Evolutionary conservation across 768 basidiomycete species (phyloP), one percentile per base, ranked within the genome.

Genomic region (Mycena pura): DNA sequence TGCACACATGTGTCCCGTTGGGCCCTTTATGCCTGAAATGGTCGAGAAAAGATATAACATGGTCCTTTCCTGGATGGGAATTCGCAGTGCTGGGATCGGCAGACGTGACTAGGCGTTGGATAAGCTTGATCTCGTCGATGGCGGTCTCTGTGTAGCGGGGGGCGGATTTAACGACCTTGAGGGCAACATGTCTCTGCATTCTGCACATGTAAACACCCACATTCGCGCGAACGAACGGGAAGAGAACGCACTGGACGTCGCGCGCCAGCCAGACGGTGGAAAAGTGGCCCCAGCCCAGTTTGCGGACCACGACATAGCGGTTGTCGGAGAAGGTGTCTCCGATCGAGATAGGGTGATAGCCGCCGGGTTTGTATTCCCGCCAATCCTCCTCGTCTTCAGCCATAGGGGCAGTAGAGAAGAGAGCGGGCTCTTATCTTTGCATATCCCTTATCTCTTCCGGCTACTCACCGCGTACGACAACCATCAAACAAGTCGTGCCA

Each of bases 71-170:
- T 0, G 95, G 86, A 74, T 98, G 95, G 0, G 88, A 86, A 15
- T 44, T 46, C 10, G 60, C 24, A 6, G 29, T 54, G 36, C 11
- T 58, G 28, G 64, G 39, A 43, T 65, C 60, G 21, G 62, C 49
- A 22, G 94, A 93, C 4, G 91, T 92, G 76, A 96, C 95, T 68
- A 98, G 88, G 9, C 96, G 91, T 70, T 98, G 95, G 24, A 98
- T 86, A 6, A 99, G 91, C 73, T 98, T 97, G 79, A 99, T 99
- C 79, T 99, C 97, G 80, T 99, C 97, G 29, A 99, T 81, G 0
- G 97, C 97, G 0, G 97, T 99, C 73, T 99, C 96, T 1, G 96
- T 99, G 76, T 99, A 99, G 43, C 97, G 83, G 0, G 90, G 88
- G 0, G 96, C 97, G n/a, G 96, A 97, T 77, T 99, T 99, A 73